Percentiles rank a stretch among this genome's conserved stretches.
Conservation (phyloP, 2,329 filamentous ascomycete species). For the Colletotrichum incanum region DNA sequence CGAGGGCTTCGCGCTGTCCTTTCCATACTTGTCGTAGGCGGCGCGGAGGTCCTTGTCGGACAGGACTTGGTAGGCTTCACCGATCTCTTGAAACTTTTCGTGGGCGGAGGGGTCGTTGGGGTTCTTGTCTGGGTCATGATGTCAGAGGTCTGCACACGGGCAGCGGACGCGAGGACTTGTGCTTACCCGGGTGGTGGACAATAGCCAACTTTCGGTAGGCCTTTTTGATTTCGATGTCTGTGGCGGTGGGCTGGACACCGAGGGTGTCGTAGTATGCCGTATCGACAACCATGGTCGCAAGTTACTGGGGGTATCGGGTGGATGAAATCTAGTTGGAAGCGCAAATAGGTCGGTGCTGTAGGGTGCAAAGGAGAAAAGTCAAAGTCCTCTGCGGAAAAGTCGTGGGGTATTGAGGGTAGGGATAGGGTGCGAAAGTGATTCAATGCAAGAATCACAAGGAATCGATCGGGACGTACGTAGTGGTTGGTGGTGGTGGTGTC, state of each 20-base stretch:
- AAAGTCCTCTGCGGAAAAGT: conserved; percentile 8
- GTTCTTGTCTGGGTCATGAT: conserved; percentile 84
- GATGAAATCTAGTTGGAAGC: conserved; percentile 1
- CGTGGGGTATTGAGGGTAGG: conserved; percentile 16
- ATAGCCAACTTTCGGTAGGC: conserved; percentile 96
- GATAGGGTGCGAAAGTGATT: conserved; percentile 18
- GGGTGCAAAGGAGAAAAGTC: background rate
- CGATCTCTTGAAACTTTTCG: conserved; percentile 92
- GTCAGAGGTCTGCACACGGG: conserved; percentile 26
- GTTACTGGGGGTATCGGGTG: conserved; percentile 22
- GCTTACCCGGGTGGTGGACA: conserved; percentile 86
- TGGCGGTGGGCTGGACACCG: conserved; percentile 86
- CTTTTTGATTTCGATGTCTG: conserved; percentile 96
- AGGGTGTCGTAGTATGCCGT: conserved; percentile 91
- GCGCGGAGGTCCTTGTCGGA: conserved; percentile 89
- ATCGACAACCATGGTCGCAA: conserved; percentile 83
- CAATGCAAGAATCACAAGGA: conserved; percentile 21
- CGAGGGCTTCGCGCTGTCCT: conserved; percentile 91
- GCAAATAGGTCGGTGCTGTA: background rate
- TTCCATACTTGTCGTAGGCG: conserved; percentile 97
- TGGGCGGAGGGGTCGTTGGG: conserved; percentile 95
- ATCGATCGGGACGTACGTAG: conserved; percentile 8
- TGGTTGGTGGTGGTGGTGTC: background rate
- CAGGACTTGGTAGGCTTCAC: conserved; percentile 83
- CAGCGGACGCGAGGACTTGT: conserved; percentile 6